A percentile compares a stretch with the other conserved stretches of the same genome.
phyloP scores from a whole-genome alignment of 306 rosid species.

The Casuarina cunninghamiana region DNA sequence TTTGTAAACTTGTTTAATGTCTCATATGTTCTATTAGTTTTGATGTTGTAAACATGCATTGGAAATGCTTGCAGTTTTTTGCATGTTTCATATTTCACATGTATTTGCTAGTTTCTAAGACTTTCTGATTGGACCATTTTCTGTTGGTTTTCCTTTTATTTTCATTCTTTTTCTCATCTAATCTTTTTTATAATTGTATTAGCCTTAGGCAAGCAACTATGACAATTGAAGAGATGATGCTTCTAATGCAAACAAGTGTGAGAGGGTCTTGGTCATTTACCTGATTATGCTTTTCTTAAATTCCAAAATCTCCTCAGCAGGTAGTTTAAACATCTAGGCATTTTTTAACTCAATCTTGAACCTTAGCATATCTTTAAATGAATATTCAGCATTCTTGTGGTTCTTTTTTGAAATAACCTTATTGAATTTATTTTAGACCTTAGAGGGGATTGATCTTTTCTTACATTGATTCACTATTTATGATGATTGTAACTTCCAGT shows the following conservation, averaged over 20 bases:
- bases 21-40: not conserved
- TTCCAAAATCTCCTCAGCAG: not conserved
- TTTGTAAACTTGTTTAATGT: constrained; percentile 10
- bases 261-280: not conserved
- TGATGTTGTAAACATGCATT: not conserved
- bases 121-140: not conserved
- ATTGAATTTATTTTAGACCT: not conserved
- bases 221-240: not conserved
- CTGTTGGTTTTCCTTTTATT: not conserved
- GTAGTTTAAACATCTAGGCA: not conserved
- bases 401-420: not conserved
- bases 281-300: not conserved
- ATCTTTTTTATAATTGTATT: not conserved
- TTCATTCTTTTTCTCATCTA: not conserved
- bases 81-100: not conserved
- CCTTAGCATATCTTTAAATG: not conserved
- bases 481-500: constrained; percentile 23
- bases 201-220: not conserved
- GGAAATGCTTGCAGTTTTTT: not conserved
- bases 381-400: not conserved
- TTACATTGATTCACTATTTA: constrained; percentile 22
- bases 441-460: not conserved
- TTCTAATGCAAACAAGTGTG: not conserved
- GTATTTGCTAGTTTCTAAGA: not conserved
- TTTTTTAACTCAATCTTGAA: not conserved